Base-by-base conservation (phyloP, 2,329 filamentous ascomycete species). In the Cercospora sesami region DNA sequence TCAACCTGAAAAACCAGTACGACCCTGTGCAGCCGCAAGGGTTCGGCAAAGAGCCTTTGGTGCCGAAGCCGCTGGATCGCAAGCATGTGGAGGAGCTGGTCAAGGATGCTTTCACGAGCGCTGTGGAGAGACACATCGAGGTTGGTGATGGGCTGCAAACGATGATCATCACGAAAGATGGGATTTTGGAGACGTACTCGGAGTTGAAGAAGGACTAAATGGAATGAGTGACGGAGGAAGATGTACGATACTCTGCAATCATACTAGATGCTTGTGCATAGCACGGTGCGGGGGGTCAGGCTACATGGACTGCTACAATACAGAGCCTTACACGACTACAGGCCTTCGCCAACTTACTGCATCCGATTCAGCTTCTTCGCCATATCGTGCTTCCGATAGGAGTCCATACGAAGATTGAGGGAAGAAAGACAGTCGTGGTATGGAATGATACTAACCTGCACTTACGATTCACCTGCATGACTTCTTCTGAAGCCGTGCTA, bases 1-100 rank as follows among this genome's bases (percentile, higher is more conserved):
- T 99, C 84, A 98, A 98, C 84, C 94, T 94, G 86, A 99, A 97
- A 87, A 99, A 99, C 81, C 94, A 97, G 84, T 96, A 97, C 79
- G 86, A 95, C 65, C 93, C 94, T 10, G 92, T 90, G 58, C 94
- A 91, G 75, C 93, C 93, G 66, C 86, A 87, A 69, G 94, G 94
- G 53, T 91, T 97, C 81, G 90, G 89, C 64, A 83, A 97, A 75
- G 83, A 91, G 83, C 87, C 91, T 81, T 86, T 90, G 74, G 86
- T 89, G 79, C 79, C 85, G 28, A 84, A 89, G 76, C 91, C 92
- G 62, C 83, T 98, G 77, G 85, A 89, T 30, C 86, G 88, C 77
- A 82, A 86, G 64, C 89, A 91, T 69, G 94, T 96, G 30, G 91
- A 96, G 83, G 88, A 91, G 72, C 80, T 99, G 75, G 94, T 99